phyloP scores from a whole-genome alignment of 371 early-diverging fungal genomes.

The Mortierella sp. region DNA sequence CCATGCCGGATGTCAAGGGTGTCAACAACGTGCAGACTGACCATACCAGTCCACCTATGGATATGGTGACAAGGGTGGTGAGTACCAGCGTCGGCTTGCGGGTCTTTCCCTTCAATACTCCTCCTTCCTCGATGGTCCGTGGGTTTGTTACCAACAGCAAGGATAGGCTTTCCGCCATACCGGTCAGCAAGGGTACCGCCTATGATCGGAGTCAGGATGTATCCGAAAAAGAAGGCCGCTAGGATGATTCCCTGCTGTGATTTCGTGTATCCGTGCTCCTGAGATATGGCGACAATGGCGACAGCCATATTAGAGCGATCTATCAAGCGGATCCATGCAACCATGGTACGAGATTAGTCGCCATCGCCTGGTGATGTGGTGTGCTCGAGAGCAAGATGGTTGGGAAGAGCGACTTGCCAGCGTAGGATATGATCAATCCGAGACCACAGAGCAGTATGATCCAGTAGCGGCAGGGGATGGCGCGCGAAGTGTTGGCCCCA shows the following conservation, averaged over 20 bases:
- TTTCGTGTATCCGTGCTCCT: constrained; percentile 40
- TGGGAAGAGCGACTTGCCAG: constrained; percentile 18
- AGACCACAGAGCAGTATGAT: constrained; percentile 25
- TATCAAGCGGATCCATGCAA: constrained; percentile 7
- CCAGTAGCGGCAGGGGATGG: constrained; percentile 39
- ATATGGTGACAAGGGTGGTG: background rate
- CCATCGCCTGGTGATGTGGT: too few species aligned
- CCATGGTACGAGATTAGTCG: too few species aligned
- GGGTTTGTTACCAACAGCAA: constrained; percentile 35
- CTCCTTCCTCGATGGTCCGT: too few species aligned
- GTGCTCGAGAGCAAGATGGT: too few species aligned
- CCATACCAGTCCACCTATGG: constrained; percentile 43
- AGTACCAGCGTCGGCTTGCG: background rate
- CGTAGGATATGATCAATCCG: constrained; percentile 48
- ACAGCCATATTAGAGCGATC: constrained; percentile 56
- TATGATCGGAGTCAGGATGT: constrained; percentile 45
- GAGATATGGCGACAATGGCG: constrained; percentile 50
- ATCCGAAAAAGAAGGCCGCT: constrained; percentile 54
- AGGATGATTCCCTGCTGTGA: constrained; percentile 47
- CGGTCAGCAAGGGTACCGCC: constrained; percentile 55
- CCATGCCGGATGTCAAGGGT: constrained; percentile 25
- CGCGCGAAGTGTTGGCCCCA: background rate
- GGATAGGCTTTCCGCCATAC: constrained; percentile 49
- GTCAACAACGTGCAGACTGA: constrained; percentile 49
- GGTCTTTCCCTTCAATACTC: too few species aligned